These are phyloP conservation scores for Petunia secreta DNA, from an alignment of 257 asterid genomes.

Conservation along the genomic window DNA sequence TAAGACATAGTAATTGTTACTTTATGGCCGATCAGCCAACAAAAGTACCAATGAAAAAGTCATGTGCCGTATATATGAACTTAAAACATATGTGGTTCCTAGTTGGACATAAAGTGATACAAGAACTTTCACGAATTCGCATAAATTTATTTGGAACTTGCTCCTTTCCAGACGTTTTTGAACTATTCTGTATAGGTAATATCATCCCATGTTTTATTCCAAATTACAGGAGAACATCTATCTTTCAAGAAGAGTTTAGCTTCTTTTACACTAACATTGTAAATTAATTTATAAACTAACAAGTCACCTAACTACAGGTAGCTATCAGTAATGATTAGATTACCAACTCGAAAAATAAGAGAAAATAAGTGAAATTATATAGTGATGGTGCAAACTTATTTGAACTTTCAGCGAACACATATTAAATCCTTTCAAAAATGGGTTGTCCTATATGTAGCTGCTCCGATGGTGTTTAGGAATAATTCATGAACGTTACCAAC, in stretches of 20 bases:
- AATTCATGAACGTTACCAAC: neutral
- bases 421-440: neutral
- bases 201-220: neutral
- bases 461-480: neutral
- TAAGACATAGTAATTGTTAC: neutral
- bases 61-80: slow-evolving; percentile 1
- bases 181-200: neutral
- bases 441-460: neutral
- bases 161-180: neutral
- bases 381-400: too few relatives aligned
- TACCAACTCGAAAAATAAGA: neutral
- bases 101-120: neutral
- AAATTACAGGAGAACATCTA: neutral
- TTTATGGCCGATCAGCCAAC: neutral
- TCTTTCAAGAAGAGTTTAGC: neutral
- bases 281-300: too few relatives aligned
- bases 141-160: neutral
- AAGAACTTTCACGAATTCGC: neutral
- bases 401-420: neutral
- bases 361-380: neutral
- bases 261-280: neutral
- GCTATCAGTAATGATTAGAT: neutral
- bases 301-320: neutral
- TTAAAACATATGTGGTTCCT: neutral
- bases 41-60: neutral